Base-by-base conservation (phyloP, 306 rosid species). In the Hylodesmum podocarpum region DNA sequence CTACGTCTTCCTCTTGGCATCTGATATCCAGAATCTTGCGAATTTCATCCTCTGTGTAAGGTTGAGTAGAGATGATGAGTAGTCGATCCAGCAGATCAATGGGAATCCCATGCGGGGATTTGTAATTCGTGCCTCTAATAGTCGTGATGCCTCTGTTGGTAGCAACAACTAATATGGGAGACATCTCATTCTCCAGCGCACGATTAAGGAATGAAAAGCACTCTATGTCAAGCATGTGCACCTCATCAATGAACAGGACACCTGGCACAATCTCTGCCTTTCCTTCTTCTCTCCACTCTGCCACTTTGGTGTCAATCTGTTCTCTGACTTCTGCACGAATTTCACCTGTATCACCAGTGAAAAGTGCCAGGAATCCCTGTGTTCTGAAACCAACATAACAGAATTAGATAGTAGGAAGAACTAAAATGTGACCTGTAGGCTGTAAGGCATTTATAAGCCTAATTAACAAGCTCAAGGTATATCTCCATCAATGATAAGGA, bases 241-340 rank as follows among this genome's bases (percentile, higher is more conserved):
- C 97, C 89, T 95, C 99, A 18, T 95, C 97, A 9, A 95, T 95
- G 82, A 95, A 95, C 72, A 95, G 97, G 46, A 95, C 97, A 22
- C 99, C 99, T 0, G 99, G 99, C 31, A 95, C 93, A 47, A 95
- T 92, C 81, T 95, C 99, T 14, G 99, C 99, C 81, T 95, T 92
- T 79, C 98, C 97, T 89, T 95, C 99, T 80, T 95, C 98, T 72
- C 91, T 90, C 99, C 99, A 95, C 74, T 95, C 98, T 22, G 99
- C 99, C 39, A 95, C 99, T 80, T 95, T 95, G n/a, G 97, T 95
- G 89, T 95, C 96, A 3, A 95, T 95, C 78, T 95, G 99, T 79
- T 95, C 99, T 78, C 97, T 92, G 77, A 95, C 99, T 88, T 95
- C 99, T 54, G 97, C 88, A 22, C 97, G 97, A 70, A 95, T 95